Conservation (phyloP, 495 filamentous ascomycete genomes). For the Beverwykella pulmonaria region DNA sequence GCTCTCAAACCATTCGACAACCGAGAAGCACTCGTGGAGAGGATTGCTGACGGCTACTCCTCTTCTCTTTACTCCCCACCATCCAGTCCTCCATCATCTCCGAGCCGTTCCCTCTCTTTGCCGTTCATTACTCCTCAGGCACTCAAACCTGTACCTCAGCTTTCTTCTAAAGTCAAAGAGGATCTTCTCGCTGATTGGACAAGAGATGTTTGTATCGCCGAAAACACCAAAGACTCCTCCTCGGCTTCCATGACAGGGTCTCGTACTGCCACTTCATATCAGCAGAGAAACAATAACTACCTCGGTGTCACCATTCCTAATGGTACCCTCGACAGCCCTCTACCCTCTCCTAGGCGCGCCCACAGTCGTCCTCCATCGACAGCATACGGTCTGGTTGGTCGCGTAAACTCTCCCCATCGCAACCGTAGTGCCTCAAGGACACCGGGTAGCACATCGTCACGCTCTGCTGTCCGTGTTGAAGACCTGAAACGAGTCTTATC, state of each 20-base stretch:
- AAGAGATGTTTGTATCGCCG: constrained; percentile 67
- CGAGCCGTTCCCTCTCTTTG: constrained; percentile 65
- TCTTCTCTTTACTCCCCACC: constrained; percentile 60
- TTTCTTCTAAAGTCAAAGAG: constrained; percentile 63
- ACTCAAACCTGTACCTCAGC: constrained; percentile 28
- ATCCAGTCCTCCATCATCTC: constrained; percentile 69
- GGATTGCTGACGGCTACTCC: constrained; percentile 70
- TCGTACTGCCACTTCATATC: constrained; percentile 22
- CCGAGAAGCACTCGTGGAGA: constrained; percentile 65
- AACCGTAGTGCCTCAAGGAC: constrained; percentile 56
- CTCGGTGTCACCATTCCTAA: constrained; percentile 35
- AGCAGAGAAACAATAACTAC: constrained; percentile 31
- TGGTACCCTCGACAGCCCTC: constrained; percentile 31
- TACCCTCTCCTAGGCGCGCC: constrained; percentile 14
- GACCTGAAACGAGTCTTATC: constrained; percentile 78
- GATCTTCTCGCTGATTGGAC: constrained; percentile 78
- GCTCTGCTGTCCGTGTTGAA: constrained; percentile 78
- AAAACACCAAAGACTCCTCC: constrained; percentile 41
- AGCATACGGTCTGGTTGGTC: constrained; percentile 38
- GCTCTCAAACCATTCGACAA: constrained; percentile 68
- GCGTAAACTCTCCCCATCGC: constrained; percentile 26
- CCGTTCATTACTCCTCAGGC: constrained; percentile 53
- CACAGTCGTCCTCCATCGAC: constrained; percentile 34
- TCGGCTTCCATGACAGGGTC: constrained; percentile 53
- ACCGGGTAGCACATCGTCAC: constrained; percentile 59